Percentiles rank a stretch among this genome's conserved stretches.
phyloP scores from a whole-genome alignment of 257 asterid genomes.

The Ilex aquifolium region DNA sequence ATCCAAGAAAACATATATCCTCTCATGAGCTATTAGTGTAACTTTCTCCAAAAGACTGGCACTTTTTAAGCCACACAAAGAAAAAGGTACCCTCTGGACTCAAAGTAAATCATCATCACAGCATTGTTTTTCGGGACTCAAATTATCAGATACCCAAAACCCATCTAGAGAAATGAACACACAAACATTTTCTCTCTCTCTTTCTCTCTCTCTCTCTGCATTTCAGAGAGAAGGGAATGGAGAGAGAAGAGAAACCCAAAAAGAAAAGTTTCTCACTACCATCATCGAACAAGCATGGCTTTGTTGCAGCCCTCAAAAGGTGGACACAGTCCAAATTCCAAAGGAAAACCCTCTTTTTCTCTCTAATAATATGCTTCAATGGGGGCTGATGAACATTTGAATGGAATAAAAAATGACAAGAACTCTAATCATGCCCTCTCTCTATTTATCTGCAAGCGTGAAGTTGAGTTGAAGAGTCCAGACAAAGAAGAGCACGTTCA shows the following conservation, averaged over 20 bases:
- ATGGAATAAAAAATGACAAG: slow-evolving; percentile 22
- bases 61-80: slow-evolving; percentile 25
- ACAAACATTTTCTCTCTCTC: slow-evolving; percentile 7
- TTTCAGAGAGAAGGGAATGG: slow-evolving; percentile 19
- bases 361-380: slow-evolving; percentile 13
- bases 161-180: slow-evolving; percentile 16
- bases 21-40: slow-evolving; percentile 23
- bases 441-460: slow-evolving; percentile 38
- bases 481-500: slow-evolving; percentile 62
- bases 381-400: slow-evolving; percentile 12
- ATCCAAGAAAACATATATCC: slow-evolving; percentile 16
- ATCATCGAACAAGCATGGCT: slow-evolving; percentile 62
- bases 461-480: slow-evolving; percentile 26
- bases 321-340: slow-evolving; percentile 45
- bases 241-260: slow-evolving; percentile 18
- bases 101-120: slow-evolving; percentile 27
- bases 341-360: slow-evolving; percentile 22
- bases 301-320: slow-evolving; percentile 67
- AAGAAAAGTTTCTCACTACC: slow-evolving; percentile 11
- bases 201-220: slow-evolving; percentile 12
- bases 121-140: slow-evolving; percentile 25
- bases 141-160: slow-evolving; percentile 13
- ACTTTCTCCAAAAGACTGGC: slow-evolving; percentile 21
- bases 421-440: slow-evolving; percentile 28
- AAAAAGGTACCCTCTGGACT: slow-evolving; percentile 24